These are phyloP conservation scores for Pleurotus pulmonarius DNA, from an alignment of 768 basidiomycete genomes.

Conservation along the genomic window DNA sequence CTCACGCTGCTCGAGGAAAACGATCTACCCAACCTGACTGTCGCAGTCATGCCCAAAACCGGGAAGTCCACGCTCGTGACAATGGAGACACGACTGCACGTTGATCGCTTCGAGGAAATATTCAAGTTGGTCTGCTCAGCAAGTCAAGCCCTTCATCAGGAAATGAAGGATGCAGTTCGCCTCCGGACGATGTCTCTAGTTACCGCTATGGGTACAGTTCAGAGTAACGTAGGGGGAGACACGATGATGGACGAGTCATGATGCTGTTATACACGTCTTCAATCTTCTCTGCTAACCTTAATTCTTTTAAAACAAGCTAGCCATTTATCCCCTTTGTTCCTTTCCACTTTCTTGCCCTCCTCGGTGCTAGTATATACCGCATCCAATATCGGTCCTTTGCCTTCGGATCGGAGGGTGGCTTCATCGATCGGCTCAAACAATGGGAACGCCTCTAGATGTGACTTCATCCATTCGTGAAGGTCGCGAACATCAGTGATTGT, in stretches of 20 bases:
- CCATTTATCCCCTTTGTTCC: conserved; percentile 90
- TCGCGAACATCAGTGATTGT: conserved; percentile 97
- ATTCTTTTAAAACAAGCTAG: conserved; percentile 85
- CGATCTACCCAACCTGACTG: conserved; percentile 83
- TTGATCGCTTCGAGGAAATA: conserved; percentile 90
- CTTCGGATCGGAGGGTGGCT: conserved; percentile 68
- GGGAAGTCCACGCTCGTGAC: conserved; percentile 82
- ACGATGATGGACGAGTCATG: conserved; percentile 28
- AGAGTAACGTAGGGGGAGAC: conserved; percentile 21
- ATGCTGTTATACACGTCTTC: conserved; percentile 21
- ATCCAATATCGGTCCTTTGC: conserved; percentile 75
- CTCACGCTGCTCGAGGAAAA: conserved; percentile 87
- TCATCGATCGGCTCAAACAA: conserved; percentile 81
- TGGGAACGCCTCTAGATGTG: conserved; percentile 84
- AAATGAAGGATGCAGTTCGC: conserved; percentile 77
- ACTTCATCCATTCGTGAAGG: conserved; percentile 92
- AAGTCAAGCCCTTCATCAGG: conserved; percentile 69
- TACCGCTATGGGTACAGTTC: conserved; percentile 52
- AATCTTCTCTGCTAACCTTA: conserved; percentile 20
- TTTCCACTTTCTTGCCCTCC: conserved; percentile 94
- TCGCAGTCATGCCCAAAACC: conserved; percentile 88
- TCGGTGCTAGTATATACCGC: conserved; percentile 85
- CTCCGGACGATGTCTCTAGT: conserved; percentile 60
- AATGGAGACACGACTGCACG: conserved; percentile 92
- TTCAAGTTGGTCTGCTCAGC: conserved; percentile 77